phyloP scores from a whole-genome alignment of 2,329 filamentous ascomycete species.

The Trichoderma atroviride region DNA sequence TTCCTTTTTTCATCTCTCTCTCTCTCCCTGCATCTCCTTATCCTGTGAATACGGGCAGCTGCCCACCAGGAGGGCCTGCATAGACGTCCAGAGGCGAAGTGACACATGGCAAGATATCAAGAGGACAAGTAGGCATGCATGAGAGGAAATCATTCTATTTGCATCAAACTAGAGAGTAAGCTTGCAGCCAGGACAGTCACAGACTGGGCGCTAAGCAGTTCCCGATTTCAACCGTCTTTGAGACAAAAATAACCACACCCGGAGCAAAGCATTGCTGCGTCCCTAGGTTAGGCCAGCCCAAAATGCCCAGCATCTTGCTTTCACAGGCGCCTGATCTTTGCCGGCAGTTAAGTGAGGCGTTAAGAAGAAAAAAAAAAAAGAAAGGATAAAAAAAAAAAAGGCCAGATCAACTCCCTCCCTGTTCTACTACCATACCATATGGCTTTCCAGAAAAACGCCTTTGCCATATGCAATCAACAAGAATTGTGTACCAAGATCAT shows the following conservation, averaged over 20 bases:
- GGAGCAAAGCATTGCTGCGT: neutral
- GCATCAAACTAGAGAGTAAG: constrained; percentile 7
- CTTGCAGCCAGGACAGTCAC: constrained; percentile 19
- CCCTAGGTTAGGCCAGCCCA: neutral
- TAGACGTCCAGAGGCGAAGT: constrained; percentile 12
- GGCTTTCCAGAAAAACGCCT: constrained; percentile 2
- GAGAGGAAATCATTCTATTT: constrained; percentile 14
- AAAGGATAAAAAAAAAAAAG: neutral
- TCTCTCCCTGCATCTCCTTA: constrained; percentile 6
- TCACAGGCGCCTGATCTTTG: neutral
- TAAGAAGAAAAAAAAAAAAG: neutral
- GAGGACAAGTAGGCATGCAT: constrained; percentile 14
- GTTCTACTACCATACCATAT: constrained; percentile 13
- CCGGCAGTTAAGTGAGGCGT: neutral
- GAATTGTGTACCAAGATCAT: neutral
- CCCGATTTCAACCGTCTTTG: neutral
- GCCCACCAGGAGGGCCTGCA: neutral
- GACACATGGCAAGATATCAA: constrained; percentile 21
- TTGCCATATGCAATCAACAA: neutral
- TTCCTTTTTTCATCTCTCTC: neutral
- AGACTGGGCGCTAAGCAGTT: constrained; percentile 8
- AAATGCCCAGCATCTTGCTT: neutral
- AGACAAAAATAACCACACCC: neutral
- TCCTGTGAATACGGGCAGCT: neutral
- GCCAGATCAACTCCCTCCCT: constrained; percentile 4